Percentiles rank a stretch among this genome's conserved stretches.
Conservation (phyloP, 306 rosid species). For the Carpinus fangiana region DNA sequence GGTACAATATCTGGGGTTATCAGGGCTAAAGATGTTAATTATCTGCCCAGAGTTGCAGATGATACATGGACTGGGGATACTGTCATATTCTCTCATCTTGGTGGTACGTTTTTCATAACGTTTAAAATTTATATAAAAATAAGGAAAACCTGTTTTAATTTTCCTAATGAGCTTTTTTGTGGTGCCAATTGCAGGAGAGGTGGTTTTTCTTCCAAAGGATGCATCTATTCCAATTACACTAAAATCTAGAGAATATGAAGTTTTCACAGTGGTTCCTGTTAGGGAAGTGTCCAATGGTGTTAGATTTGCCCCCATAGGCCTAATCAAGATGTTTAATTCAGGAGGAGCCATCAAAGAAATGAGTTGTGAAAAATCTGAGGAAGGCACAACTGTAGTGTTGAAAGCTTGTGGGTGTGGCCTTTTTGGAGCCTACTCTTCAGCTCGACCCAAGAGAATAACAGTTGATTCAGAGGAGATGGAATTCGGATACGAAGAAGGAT, state of each 20-base stretch:
- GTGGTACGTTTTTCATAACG: slow-evolving; percentile 52
- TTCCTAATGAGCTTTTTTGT: slow-evolving; percentile 8
- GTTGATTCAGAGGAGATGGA: slow-evolving; percentile 56
- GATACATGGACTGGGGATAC: slow-evolving; percentile 68
- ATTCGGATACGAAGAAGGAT: slow-evolving; percentile 52
- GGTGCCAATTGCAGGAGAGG: slow-evolving; percentile 55
- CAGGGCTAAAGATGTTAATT: slow-evolving; percentile 75
- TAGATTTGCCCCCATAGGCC: slow-evolving; percentile 75
- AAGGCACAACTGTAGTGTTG: slow-evolving; percentile 33
- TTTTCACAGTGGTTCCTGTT: slow-evolving; percentile 69
- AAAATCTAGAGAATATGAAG: slow-evolving; percentile 61
- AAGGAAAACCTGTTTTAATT: not conserved
- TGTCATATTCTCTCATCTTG: slow-evolving; percentile 69
- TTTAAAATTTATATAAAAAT: not conserved
- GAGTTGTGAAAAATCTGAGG: slow-evolving; percentile 31
- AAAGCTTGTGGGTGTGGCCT: slow-evolving; percentile 63
- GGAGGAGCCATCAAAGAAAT: slow-evolving; percentile 83
- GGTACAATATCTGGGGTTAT: slow-evolving; percentile 57
- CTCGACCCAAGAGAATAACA: slow-evolving; percentile 45
- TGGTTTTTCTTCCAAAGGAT: slow-evolving; percentile 63
- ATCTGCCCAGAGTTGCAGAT: slow-evolving; percentile 51
- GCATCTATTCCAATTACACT: slow-evolving; percentile 62
- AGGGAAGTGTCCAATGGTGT: slow-evolving; percentile 40
- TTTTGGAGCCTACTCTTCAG: slow-evolving; percentile 74
- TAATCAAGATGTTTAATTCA: slow-evolving; percentile 81